These are phyloP conservation scores for Asterella californica DNA, from an alignment of 225 moss, liverwort and hornwort genomes.

Conservation along the genomic window DNA sequence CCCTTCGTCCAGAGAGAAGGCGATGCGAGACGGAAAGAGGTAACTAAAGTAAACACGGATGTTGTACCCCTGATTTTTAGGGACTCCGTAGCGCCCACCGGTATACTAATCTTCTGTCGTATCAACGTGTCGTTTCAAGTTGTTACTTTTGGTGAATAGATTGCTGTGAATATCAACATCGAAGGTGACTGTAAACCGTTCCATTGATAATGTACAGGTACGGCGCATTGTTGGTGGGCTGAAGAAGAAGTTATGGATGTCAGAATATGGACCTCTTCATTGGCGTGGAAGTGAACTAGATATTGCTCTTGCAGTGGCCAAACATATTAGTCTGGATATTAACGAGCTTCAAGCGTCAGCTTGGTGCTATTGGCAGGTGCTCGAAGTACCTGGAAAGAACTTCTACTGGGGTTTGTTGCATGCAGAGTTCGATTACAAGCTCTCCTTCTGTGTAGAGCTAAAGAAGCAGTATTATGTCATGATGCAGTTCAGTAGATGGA, in stretches of 20 bases:
- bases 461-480: constrained; percentile 80
- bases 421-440: constrained; percentile 52
- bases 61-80: neutral
- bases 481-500: constrained; percentile 95
- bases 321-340: constrained; percentile 79
- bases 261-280: constrained; percentile 88
- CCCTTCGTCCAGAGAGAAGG: constrained; percentile 77
- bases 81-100: neutral
- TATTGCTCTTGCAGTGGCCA: constrained; percentile 62
- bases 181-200: neutral
- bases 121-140: neutral
- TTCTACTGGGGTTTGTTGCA: constrained; percentile 84
- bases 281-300: constrained; percentile 70
- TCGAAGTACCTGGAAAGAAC: constrained; percentile 72
- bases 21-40: constrained; percentile 81
- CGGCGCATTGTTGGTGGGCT: constrained; percentile 40
- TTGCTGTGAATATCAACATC: neutral
- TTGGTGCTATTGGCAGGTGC: constrained; percentile 98
- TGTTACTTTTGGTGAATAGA: neutral
- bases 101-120: neutral
- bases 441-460: constrained; percentile 56
- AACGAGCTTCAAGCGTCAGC: constrained; percentile 93
- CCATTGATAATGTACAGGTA: constrained; percentile 42
- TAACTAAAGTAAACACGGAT: constrained; percentile 14
- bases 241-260: constrained; percentile 98